Percentiles rank a stretch among this genome's conserved stretches.
Conservation (phyloP, 2,329 filamentous ascomycete genomes). For the Aspergillus versicolor region DNA sequence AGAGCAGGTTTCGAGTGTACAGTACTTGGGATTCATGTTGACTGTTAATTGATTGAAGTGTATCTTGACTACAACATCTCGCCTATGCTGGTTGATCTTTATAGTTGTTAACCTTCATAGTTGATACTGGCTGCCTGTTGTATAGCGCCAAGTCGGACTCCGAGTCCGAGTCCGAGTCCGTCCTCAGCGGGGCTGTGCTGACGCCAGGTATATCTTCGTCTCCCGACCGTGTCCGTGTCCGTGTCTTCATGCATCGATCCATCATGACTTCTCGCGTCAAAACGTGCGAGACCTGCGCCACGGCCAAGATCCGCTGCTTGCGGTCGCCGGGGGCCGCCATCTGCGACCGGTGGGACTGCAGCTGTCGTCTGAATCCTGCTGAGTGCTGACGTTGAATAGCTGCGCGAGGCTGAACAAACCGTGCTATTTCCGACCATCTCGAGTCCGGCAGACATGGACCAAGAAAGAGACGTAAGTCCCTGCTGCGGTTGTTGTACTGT, state of each 20-base stretch:
- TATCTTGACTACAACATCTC: not conserved
- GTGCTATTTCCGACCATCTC: conserved; percentile 16
- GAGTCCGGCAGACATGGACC: conserved; percentile 10
- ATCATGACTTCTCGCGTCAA: conserved; percentile 9
- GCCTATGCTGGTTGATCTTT: not conserved
- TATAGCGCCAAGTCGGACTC: not conserved
- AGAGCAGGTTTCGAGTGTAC: conserved; percentile 12
- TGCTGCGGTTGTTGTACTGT: no score
- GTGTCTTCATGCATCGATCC: not conserved
- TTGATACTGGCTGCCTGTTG: not conserved
- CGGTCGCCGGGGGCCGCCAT: conserved; percentile 6
- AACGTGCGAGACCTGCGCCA: conserved; percentile 16
- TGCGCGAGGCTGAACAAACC: conserved; percentile 14
- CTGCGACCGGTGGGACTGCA: conserved; percentile 14
- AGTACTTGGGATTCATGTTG: conserved; percentile 13
- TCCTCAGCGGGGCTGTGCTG: no score
- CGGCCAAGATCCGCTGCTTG: conserved; percentile 16
- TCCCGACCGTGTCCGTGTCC: conserved; percentile 5
- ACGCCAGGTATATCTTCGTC: not conserved
- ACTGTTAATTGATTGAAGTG: not conserved
- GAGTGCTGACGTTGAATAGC: not conserved
- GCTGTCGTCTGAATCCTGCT: not conserved
- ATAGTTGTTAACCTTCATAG: not conserved
- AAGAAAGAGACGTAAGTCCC: conserved; percentile 8
- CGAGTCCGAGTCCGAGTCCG: not conserved